Base-by-base conservation (phyloP, 805 yeast genomes). In the Schwanniomyces occidentalis region DNA sequence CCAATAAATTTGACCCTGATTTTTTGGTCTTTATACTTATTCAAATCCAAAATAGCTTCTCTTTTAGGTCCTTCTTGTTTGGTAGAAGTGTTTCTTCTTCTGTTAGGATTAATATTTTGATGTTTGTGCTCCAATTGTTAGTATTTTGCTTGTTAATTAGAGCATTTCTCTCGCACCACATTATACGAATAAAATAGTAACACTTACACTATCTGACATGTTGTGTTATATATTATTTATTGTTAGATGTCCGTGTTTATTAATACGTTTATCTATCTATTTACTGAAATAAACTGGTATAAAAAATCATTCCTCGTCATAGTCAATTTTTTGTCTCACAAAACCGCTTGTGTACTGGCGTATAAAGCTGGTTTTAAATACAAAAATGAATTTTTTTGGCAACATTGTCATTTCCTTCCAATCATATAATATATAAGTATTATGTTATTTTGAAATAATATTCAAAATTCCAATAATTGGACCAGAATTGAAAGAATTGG, bases 11-110 rank as follows among this genome's bases (percentile, higher is more conserved):
- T 82, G 35, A 90, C 91, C 49, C 82, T 74, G 25, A 91, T 78
- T 46, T 71, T 60, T 47, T 82, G 71, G 55, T 87, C 95, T 49
- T 78, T 77, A 56, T 85, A 86, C 52, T 79, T 83, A 42, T 81
- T 76, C 40, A 93, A 69, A 57, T 90, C 89, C 37, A 88, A 69
- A 40, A 90, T 86, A 15, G 96, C 95, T 44, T 90, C 96, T 61
- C 88, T 84, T 67, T 85, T 85, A 23, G 97, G 98, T 9, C 88
- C 80, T 47, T 82, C 88, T 31, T 53, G 68, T 35, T 61, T 62
- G 24, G 22, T 15, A 6, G 24, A 32, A 21, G 41, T 43, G 12
- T 35, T 27, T 32, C 41, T 37, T 40, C 49, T 44, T 33, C 42
- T 41, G 15, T 38, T 41, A n/a, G n/a, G n/a, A n/a, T n/a, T n/a